Base-by-base conservation (phyloP, 768 basidiomycete genomes). In the Zangia roseola region DNA sequence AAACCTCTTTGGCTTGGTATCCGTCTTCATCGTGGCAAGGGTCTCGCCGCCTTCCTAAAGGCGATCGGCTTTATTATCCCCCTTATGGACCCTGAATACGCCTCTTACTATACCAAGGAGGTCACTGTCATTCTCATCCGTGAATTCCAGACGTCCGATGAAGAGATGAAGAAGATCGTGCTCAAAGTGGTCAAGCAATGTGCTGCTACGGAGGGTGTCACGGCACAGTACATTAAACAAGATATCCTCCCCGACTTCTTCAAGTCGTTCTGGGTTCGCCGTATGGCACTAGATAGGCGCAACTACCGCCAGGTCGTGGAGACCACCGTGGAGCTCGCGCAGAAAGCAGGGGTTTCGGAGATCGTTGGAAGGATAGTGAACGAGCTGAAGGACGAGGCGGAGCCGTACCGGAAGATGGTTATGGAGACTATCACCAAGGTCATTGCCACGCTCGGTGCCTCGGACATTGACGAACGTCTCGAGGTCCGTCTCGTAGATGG, bases 101-200 rank as follows among this genome's bases (percentile, higher is more conserved):
- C 95, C 13, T 94, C 92, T 14, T 98, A 98, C 73, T 99, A 99
- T 69, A 97, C 94, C 40, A 95, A 95, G 71, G 95, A 97, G 74
- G 93, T 95, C 47, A 94, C 91, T 10, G 88, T 94, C 55, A 94
- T 95, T 65, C 87, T 95, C 48, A 95, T 95, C 54, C 92, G 97
- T 63, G 95, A 97, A 72, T 98, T 97, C 76, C 94, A 95, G 68
- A 97, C 94, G 6, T 95, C 95, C 9, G 97, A 99, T 67, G 97
- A 99, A 69, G 97, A 99, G 76, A 99, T 99, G 97, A 95, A 98
- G 82, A 97, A 98, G 79, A 98, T 98, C 57, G 97, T 99, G 6
- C 73, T 99, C 43, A 98, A 98, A 69, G 97, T 99, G 48, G 94
- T 98, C 60, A 97, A 98, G 71, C 97, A 98, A 68, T 98, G 97